These are phyloP conservation scores for Boletus vermiculosoides DNA, from an alignment of 768 basidiomycete genomes.

Conservation along the genomic window DNA sequence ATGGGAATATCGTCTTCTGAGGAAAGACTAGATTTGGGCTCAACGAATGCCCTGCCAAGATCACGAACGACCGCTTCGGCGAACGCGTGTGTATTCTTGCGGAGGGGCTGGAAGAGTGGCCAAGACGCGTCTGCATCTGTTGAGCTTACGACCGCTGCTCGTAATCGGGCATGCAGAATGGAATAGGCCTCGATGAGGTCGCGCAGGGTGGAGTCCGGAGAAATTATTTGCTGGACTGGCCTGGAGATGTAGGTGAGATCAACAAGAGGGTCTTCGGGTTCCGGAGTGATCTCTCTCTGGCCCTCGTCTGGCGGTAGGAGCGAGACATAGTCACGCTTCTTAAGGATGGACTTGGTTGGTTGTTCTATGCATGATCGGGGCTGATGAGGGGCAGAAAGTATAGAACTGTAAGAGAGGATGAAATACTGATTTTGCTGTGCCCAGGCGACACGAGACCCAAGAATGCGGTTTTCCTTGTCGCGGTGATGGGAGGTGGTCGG, in stretches of 20 bases:
- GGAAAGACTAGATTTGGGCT: slow-evolving; percentile 41
- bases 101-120: slow-evolving; percentile 71
- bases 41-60: slow-evolving; percentile 58
- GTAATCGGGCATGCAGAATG: slow-evolving; percentile 62
- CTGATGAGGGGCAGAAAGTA: slow-evolving; percentile 20
- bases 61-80: slow-evolving; percentile 65
- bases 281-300: slow-evolving; percentile 69
- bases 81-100: slow-evolving; percentile 51
- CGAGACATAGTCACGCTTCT: slow-evolving; percentile 40
- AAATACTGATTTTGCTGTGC: slow-evolving; percentile 52
- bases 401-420: slow-evolving; percentile 34
- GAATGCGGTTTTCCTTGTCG: slow-evolving; percentile 51
- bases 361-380: slow-evolving; percentile 39
- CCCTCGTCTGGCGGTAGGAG: slow-evolving; percentile 42
- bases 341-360: slow-evolving; percentile 70
- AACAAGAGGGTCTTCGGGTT: slow-evolving; percentile 64
- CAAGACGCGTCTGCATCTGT: slow-evolving; percentile 61
- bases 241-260: slow-evolving; percentile 63
- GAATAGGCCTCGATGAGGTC: slow-evolving; percentile 76
- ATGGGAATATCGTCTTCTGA: slow-evolving; percentile 25
- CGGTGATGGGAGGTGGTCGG: slow-evolving; percentile 56
- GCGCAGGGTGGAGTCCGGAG: slow-evolving; percentile 44
- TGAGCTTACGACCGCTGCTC: slow-evolving; percentile 40
- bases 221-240: slow-evolving; percentile 61
- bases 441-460: slow-evolving; percentile 48